A percentile compares a stretch with the other conserved stretches of the same genome.
Evolutionary conservation across 768 basidiomycete species (phyloP).

Genomic region (Lyophyllum shimeji): DNA sequence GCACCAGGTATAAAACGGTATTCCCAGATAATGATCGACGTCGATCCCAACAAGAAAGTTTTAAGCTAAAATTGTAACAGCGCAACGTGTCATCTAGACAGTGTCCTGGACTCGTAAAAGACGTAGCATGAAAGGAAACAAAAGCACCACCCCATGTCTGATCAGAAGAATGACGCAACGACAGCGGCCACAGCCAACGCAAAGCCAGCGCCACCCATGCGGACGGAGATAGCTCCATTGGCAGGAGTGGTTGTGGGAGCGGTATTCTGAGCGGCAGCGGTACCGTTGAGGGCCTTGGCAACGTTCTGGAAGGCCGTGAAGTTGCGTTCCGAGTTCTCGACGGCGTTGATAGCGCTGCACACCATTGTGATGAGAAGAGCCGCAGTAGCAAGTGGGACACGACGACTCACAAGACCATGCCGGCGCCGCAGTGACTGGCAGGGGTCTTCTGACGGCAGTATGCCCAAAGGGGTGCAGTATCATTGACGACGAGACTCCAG

Average conservation of each 20-base stretch:
- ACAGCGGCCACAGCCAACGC: constrained; percentile 28
- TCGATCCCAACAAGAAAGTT: constrained; percentile 14
- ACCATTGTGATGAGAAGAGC: neutral
- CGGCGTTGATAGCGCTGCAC: constrained; percentile 54
- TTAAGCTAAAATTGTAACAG: constrained; percentile 15
- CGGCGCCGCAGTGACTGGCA: constrained; percentile 47
- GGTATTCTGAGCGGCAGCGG: constrained; percentile 35
- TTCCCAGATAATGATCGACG: constrained; percentile 14
- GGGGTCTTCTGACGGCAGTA: constrained; percentile 42
- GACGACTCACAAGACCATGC: constrained; percentile 50
- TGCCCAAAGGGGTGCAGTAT: constrained; percentile 59
- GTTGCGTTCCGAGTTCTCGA: constrained; percentile 46
- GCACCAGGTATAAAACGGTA: constrained; percentile 17
- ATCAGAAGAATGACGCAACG: constrained; percentile 35
- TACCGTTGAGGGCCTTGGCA: constrained; percentile 55
- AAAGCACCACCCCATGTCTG: neutral
- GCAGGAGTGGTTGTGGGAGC: constrained; percentile 19
- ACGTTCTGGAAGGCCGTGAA: constrained; percentile 58
- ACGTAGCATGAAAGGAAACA: constrained; percentile 9
- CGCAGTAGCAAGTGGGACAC: neutral
- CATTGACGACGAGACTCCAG: constrained; percentile 56
- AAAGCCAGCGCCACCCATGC: constrained; percentile 31
- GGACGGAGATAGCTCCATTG: constrained; percentile 32
- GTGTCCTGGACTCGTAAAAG: constrained; percentile 24
- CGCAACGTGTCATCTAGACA: constrained; percentile 23